Base-by-base conservation (phyloP, 2,329 filamentous ascomycete species). In the Teratosphaeriaceae sp. region DNA sequence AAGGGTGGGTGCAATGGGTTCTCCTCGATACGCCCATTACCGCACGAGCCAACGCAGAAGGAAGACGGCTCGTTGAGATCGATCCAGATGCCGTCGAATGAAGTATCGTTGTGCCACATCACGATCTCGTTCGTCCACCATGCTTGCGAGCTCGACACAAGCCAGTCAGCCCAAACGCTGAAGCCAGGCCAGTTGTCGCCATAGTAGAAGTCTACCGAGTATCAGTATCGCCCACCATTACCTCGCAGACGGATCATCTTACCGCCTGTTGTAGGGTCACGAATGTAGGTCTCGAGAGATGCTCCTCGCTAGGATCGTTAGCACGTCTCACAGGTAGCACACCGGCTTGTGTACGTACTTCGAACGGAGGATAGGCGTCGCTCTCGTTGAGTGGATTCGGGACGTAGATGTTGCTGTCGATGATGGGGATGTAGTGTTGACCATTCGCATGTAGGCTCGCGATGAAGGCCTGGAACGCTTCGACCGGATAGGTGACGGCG, bases 41-140 rank as follows among this genome's bases (percentile, higher is more conserved):
- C 85, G 54, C 85, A 88, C 50, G 78, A 83, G 3, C 85, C 84
- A 7, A 82, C 71, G 51, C 84, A 88, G 66, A 82, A 80, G 0
- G 75, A 79, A 6, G 74, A 74, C 2, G 75, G 76, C 53, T 81
- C 78, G 35, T 62, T 72, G 76, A 81, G 80, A 45, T 81, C 78
- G 44, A 80, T 74, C 78, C 77, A 80, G 47, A 72, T 67, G 3
- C 69, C 69, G 43, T 75, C 72, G 53, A 72, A 78, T 0, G 69
- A 64, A 12, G 79, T 53, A 21, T 78, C 72, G 30, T 74, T 65
- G 56, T 77, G 63, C 64, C 72, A 79, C 2, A 57, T 60, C 7
- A 62, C 58, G 56, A 80, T 68, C 51, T 74, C 70, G 27, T 76
- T 70, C 16, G 70, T 67, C 78, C 78, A 82, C 70, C 74, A 81